Evolutionary conservation across 805 yeast species (phyloP).

Genomic region (Candida montana): DNA sequence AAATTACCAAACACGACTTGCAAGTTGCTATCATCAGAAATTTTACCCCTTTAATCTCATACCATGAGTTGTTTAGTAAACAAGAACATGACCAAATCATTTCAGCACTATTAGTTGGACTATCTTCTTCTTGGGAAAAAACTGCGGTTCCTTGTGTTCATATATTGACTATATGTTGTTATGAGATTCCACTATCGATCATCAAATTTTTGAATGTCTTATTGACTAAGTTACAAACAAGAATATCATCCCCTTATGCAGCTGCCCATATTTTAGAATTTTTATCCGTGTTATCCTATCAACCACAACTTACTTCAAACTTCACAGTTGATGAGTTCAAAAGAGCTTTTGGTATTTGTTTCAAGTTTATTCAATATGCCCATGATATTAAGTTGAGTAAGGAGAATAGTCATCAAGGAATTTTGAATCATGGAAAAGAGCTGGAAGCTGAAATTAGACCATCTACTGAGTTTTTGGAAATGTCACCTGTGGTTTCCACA

Average conservation of each 20-base stretch:
- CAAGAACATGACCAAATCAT: conserved; percentile 61
- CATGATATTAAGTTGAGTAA: conserved; percentile 37
- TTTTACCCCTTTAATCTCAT: conserved; percentile 58
- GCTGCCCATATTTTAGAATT: conserved; percentile 75
- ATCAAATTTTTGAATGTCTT: conserved; percentile 65
- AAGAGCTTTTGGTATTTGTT: conserved; percentile 77
- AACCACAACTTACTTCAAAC: conserved; percentile 63
- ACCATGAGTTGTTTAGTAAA: conserved; percentile 47
- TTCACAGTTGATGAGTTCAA: conserved; percentile 74
- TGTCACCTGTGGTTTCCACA: conserved; percentile 48
- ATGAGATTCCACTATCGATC: conserved; percentile 70
- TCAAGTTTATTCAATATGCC: conserved; percentile 71
- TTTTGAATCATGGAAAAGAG: conserved; percentile 33
- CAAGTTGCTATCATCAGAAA: conserved; percentile 62
- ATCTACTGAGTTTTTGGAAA: conserved; percentile 42
- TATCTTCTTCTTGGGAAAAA: conserved; percentile 72
- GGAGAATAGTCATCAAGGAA: conserved; percentile 27
- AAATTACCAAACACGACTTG: conserved; percentile 51
- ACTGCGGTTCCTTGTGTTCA: conserved; percentile 77
- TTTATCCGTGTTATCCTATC: conserved; percentile 55
- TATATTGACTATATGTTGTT: conserved; percentile 70
- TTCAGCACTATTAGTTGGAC: conserved; percentile 51
- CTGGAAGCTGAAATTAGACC: conserved; percentile 49
- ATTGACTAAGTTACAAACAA: conserved; percentile 66
- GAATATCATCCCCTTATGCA: conserved; percentile 64